Base-by-base conservation (phyloP, 345 rosid species). In the Erysimum cheiranthoides region DNA sequence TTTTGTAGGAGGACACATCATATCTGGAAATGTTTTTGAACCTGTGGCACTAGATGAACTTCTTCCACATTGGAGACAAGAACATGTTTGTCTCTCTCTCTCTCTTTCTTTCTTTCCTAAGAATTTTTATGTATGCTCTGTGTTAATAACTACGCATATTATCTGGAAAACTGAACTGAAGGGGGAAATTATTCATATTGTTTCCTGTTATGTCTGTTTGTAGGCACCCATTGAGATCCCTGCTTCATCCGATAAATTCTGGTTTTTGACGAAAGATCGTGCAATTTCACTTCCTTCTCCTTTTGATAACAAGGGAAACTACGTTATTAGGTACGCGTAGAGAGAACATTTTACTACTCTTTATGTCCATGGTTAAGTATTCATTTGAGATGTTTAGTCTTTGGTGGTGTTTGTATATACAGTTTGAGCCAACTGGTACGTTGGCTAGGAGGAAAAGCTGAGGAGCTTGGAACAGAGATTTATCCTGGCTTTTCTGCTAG, bases 401-500 rank as follows among this genome's bases (percentile, higher is more conserved):
- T 70, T 27, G 66, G 38, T 73, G 34, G 53, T 64, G 54, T 49
- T 62, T 71, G 30, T 78, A 6, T 70, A 11, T 74, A 68, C 80
- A 94, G 98, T 84, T 84, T 92, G 81, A 92, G 98, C 79, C 96
- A 94, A 70, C 59, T 94, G 64, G 94, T 86, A 68, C 85, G 88
- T 12, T 94, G 98, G 97, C 73, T 94, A 85, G 98, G 95, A 67
- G 58, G 73, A 63, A 94, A 94, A 86, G 98, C 98, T 61, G 95
- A 94, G 84, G 98, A 94, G 82, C 74, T 86, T 68, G 98, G 98
- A 66, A 92, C 85, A 27, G 98, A 94, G 83, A 92, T 94, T 76
- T 94, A 94, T 86, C 98, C 98, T 1, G 97, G 98, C 4, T 90
- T 94, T 82, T 87, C 98, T 61, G 97, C 97, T 54, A 81, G 90